A percentile compares a stretch with the other conserved stretches of the same genome.
Evolutionary conservation across 306 rosid genomes (phyloP).

Genomic region (Dryas drummondii): DNA sequence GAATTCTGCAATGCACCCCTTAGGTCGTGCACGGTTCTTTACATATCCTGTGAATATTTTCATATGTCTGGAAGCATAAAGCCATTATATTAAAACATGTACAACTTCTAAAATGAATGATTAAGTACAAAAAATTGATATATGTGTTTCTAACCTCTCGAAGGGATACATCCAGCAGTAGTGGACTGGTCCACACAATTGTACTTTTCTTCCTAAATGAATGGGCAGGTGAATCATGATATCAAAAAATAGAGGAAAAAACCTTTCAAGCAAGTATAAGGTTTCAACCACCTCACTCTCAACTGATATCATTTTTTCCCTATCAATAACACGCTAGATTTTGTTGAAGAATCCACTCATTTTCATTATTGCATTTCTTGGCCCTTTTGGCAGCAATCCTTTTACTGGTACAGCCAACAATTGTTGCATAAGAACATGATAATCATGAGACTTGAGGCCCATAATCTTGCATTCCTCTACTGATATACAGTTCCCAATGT

Average conservation of each 20-base stretch:
- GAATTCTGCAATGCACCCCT: background rate
- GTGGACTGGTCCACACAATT: background rate
- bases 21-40: background rate
- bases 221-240: background rate
- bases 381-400: background rate
- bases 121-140: too few relatives aligned
- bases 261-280: background rate
- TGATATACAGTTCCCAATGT: background rate
- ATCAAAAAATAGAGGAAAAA: background rate
- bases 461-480: background rate
- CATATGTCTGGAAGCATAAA: background rate
- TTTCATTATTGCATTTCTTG: background rate
- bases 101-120: background rate
- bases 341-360: background rate
- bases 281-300: background rate
- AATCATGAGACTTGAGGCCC: background rate
- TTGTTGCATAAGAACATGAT: background rate
- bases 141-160: background rate
- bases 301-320: background rate
- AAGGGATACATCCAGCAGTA: background rate
- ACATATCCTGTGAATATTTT: background rate
- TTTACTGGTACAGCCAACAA: background rate
- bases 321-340: background rate
- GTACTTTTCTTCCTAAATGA: background rate
- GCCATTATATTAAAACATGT: background rate